Base-by-base conservation (phyloP, 2,329 filamentous ascomycete genomes). In the Phialophora verrucosa region DNA sequence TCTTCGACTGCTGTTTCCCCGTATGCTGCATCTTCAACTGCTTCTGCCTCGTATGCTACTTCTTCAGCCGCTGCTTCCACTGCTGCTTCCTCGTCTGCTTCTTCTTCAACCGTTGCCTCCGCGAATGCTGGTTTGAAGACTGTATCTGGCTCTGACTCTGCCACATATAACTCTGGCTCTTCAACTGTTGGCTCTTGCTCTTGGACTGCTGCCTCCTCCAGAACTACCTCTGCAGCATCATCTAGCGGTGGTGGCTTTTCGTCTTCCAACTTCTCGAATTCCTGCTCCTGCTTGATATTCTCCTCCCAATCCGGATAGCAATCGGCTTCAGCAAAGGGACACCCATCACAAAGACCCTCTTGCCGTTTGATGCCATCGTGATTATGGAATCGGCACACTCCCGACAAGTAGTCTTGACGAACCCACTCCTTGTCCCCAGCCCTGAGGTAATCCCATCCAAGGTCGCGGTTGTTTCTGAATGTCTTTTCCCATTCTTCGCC, bases 351-450 rank as follows among this genome's bases (percentile, higher is more conserved):
- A 50, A 42, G 23, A 44, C 35, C 6, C 47, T 50, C 54, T 47
- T 62, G 50, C 59, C 57, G 38, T 57, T 54, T 29, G 54, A 59
- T 44, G 63, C 57, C 66, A 25, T 67, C 38, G 35, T 70, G 69
- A 32, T 70, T 67, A 29, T 70, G 69, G 38, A 69, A 70, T 2
- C 64, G 66, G 44, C 69, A 70, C 8, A 59, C 50, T 10, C 59
- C 63, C 2, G 64, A 51, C 14, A 70, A 56, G 54, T 70, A 70
- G 23, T 55, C 64, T 53, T 67, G 50, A n/a, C n/a, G 27, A 17
- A 62, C 62, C 69, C 69, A 70, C 14, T 67, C 64, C 10, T 67
- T 65, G n/a, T 38, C 62, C 6, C 29, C 49, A 17, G 64, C 67
- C 44, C 62, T 56, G 56, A 63, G 54, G 27, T 59, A 65, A 20